Conservation (phyloP, 2,329 filamentous ascomycete species). For the Beauveria pseudobassiana region DNA sequence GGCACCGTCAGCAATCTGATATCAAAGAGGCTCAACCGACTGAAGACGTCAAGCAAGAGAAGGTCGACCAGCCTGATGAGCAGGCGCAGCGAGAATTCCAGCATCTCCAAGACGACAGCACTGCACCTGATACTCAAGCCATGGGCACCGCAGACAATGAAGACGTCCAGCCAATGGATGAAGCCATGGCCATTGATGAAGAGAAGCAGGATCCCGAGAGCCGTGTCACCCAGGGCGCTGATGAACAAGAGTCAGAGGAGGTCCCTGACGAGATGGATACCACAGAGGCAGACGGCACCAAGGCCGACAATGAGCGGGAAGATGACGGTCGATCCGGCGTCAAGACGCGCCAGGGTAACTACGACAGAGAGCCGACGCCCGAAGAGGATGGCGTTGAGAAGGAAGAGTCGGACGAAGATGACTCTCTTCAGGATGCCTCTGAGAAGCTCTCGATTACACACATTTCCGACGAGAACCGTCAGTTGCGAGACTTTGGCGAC, state of each 20-base stretch:
- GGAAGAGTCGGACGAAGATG: conserved; percentile 36
- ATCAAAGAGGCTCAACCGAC: conserved; percentile 56
- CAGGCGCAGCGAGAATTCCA: conserved; percentile 82
- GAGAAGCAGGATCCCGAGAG: conserved; percentile 46
- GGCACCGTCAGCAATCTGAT: conserved; percentile 81
- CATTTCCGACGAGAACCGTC: conserved; percentile 41
- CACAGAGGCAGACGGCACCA: conserved; percentile 22
- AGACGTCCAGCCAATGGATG: conserved; percentile 76
- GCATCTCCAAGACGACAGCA: conserved; percentile 79
- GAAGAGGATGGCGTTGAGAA: conserved; percentile 37
- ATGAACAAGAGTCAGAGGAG: conserved; percentile 37
- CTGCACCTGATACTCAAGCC: conserved; percentile 79
- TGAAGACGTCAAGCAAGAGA: conserved; percentile 37
- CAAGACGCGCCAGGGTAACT: conserved; percentile 51
- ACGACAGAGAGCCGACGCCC: conserved; percentile 42
- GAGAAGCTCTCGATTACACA: conserved; percentile 68
- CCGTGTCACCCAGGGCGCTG: conserved; percentile 43
- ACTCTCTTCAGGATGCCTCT: conserved; percentile 43
- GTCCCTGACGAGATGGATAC: conserved; percentile 38
- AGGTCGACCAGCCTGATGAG: conserved; percentile 49
- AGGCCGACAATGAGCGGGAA: conserved; percentile 35
- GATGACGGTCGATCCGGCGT: conserved; percentile 54
- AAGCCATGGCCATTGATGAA: conserved; percentile 78
- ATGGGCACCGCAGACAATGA: conserved; percentile 84
- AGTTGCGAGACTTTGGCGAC: conserved; percentile 41